Evolutionary conservation across 2,329 filamentous ascomycete species (phyloP).

Genomic region (Coniella lustricola): DNA sequence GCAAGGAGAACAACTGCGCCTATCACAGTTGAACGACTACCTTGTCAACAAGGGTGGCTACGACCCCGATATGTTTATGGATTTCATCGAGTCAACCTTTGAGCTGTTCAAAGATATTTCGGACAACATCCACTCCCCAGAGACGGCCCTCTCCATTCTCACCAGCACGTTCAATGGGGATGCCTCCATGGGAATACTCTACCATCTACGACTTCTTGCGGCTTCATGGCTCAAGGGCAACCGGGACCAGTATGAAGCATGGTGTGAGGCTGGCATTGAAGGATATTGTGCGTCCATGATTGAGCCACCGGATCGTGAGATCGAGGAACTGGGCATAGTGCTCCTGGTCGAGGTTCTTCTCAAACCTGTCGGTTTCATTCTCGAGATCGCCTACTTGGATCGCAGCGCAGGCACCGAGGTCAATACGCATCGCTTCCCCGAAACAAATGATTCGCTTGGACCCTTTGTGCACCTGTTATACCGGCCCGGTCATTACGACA

Average conservation of each 20-base stretch:
- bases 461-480: conserved; percentile 53
- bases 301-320: conserved; percentile 71
- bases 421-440: conserved; percentile 62
- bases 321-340: conserved; percentile 81
- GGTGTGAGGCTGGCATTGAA: conserved; percentile 53
- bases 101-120: conserved; percentile 59
- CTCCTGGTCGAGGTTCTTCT: conserved; percentile 73
- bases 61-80: conserved; percentile 64
- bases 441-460: conserved; percentile 38
- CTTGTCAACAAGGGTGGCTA: conserved; percentile 68
- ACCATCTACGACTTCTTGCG: conserved; percentile 75
- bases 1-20: conserved; percentile 62
- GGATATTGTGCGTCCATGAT: conserved; percentile 65
- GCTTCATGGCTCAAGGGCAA: conserved; percentile 78
- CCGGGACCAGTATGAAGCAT: conserved; percentile 61
- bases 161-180: conserved; percentile 67
- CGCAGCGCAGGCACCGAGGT: conserved; percentile 71
- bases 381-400: conserved; percentile 90
- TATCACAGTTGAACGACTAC: conserved; percentile 64
- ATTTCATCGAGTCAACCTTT: conserved; percentile 73
- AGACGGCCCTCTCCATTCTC: conserved; percentile 47
- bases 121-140: conserved; percentile 51
- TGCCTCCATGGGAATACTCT: conserved; percentile 68
- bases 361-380: conserved; percentile 66
- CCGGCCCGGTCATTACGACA: conserved; percentile 84